These are phyloP conservation scores for Gracilaria caudata DNA, from an alignment of 23 red algal genomes.

Conservation along the genomic window DNA sequence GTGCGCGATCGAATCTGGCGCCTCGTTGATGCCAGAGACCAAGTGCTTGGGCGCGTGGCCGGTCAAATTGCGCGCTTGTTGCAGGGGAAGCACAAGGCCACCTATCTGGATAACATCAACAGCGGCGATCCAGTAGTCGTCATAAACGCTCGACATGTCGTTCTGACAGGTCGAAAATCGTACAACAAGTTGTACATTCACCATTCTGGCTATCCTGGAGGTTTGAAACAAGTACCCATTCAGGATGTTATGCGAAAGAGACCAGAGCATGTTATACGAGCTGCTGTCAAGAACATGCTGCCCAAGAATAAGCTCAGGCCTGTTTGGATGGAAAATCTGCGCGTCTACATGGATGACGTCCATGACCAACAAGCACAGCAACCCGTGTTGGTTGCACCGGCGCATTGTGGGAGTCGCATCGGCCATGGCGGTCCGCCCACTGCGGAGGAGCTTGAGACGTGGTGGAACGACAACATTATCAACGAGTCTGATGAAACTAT, in stretches of 20 bases:
- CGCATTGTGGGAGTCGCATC: constrained; percentile 18
- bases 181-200: constrained; percentile 75
- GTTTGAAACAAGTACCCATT: constrained; percentile 64
- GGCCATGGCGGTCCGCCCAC: constrained; percentile 55
- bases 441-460: constrained; percentile 29
- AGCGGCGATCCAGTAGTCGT: constrained; percentile 90
- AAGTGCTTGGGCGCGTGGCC: constrained; percentile 83
- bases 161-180: constrained; percentile 79
- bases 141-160: constrained; percentile 81
- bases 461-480: constrained; percentile 66
- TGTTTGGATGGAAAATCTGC: constrained; percentile 65
- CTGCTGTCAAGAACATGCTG: constrained; percentile 84
- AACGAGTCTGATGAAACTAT: constrained; percentile 26
- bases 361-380: constrained; percentile 68
- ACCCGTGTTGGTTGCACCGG: constrained; percentile 60
- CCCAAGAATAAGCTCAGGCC: constrained; percentile 57
- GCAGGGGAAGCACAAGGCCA: constrained; percentile 89
- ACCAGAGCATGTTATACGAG: constrained; percentile 67
- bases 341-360: constrained; percentile 72
- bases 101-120: constrained; percentile 60
- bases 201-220: constrained; percentile 89
- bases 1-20: constrained; percentile 79
- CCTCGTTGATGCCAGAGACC: constrained; percentile 79
- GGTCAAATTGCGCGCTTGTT: constrained; percentile 66
- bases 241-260: constrained; percentile 56